Percentiles rank a stretch among this genome's conserved stretches.
Evolutionary conservation across 2,329 filamentous ascomycete genomes (phyloP).

Genomic region (Neurospora crassa): DNA sequence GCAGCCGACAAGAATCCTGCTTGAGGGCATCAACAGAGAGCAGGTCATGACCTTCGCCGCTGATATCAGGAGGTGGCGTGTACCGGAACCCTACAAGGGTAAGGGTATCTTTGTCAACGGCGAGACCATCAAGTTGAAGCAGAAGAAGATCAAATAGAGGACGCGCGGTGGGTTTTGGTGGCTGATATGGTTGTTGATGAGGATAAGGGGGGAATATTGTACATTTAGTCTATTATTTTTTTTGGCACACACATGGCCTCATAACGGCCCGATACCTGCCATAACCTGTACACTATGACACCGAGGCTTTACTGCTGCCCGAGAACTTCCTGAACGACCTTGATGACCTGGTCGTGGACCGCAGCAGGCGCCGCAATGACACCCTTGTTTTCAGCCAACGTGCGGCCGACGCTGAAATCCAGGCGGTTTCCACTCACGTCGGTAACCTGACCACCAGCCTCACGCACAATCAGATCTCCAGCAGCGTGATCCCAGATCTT

Average conservation of each 20-base stretch:
- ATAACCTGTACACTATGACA: slow-evolving; percentile 19
- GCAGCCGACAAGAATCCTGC: slow-evolving; percentile 79
- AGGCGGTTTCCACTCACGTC: slow-evolving; percentile 78
- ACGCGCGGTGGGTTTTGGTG: not conserved
- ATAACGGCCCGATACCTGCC: slow-evolving; percentile 10
- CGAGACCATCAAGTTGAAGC: slow-evolving; percentile 96
- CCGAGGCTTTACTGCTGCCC: slow-evolving; percentile 26
- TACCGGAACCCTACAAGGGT: slow-evolving; percentile 95
- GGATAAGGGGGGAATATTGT: slow-evolving; percentile 6
- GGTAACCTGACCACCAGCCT: slow-evolving; percentile 86
- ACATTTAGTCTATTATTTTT: slow-evolving; percentile 10
- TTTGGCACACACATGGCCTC: not conserved
- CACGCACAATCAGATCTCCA: slow-evolving; percentile 85
- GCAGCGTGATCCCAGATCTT: slow-evolving; percentile 99
- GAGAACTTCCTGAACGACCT: slow-evolving; percentile 74
- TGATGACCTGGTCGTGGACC: slow-evolving; percentile 67
- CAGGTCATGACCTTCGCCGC: slow-evolving; percentile 87
- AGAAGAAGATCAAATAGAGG: slow-evolving; percentile 85
- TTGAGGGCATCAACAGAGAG: slow-evolving; percentile 83
- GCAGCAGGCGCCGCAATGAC: slow-evolving; percentile 77
- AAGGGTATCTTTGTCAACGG: slow-evolving; percentile 98
- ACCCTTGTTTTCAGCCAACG: slow-evolving; percentile 82
- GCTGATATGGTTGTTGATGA: not conserved
- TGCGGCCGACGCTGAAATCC: slow-evolving; percentile 80
- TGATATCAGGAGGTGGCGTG: slow-evolving; percentile 76